phyloP scores from a whole-genome alignment of 2,329 filamentous ascomycete species.

The Coleophoma eucalyptorum region DNA sequence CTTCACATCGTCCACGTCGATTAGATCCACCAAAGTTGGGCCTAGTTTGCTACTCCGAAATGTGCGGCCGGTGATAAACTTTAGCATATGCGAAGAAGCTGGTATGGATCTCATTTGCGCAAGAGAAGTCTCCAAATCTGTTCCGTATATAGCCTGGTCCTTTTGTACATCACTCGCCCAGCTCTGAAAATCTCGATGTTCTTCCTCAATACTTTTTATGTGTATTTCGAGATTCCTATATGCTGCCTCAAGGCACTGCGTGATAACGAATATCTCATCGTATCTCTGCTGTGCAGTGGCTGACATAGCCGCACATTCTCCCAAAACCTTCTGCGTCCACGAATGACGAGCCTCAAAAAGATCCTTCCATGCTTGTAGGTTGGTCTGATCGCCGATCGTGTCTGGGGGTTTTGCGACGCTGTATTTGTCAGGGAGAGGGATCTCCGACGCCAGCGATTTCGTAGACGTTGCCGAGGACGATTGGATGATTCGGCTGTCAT shows the following conservation, averaged over 20 bases:
- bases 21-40: conserved; percentile 67
- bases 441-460: conserved; percentile 41
- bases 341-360: conserved; percentile 76
- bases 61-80: conserved; percentile 56
- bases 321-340: conserved; percentile 72
- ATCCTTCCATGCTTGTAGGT: conserved; percentile 82
- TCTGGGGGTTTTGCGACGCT: conserved; percentile 70
- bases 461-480: conserved; percentile 43
- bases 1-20: conserved; percentile 69
- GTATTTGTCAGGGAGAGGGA: conserved; percentile 50
- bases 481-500: conserved; percentile 75
- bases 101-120: conserved; percentile 60
- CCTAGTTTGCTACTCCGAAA: conserved; percentile 38
- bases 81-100: conserved; percentile 62
- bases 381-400: conserved; percentile 73
- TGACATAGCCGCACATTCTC: conserved; percentile 65
- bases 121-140: conserved; percentile 66
- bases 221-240: conserved; percentile 80
- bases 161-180: conserved; percentile 66
- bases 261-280: conserved; percentile 70
- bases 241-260: conserved; percentile 78
- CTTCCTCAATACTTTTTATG: conserved; percentile 67
- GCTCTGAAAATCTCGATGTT: conserved; percentile 64
- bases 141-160: conserved; percentile 62
- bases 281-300: conserved; percentile 61